Percentiles rank a stretch among this genome's conserved stretches.
These are phyloP conservation scores for Adansonia rubrostipa DNA, from an alignment of 441 rosid species.

Conservation along the genomic window DNA sequence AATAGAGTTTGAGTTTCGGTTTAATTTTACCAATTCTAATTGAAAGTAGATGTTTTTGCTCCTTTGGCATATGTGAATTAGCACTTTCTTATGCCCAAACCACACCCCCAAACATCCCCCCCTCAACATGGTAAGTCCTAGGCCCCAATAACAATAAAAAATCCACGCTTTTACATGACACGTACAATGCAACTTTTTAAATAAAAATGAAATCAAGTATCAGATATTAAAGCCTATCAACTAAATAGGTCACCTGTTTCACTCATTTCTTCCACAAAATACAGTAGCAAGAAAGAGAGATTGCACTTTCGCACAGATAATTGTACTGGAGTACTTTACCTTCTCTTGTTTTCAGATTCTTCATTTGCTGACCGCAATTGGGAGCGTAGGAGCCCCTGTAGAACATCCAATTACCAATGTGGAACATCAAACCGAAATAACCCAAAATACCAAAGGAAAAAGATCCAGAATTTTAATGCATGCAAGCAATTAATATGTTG, in stretches of 20 bases:
- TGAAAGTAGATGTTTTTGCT: neutral
- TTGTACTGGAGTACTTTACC: slow-evolving; percentile 42
- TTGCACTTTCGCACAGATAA: slow-evolving; percentile 7
- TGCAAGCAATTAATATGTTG: neutral
- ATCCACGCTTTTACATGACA: neutral
- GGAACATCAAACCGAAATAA: slow-evolving; percentile 14
- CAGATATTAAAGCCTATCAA: slow-evolving; percentile 9
- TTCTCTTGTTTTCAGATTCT: slow-evolving; percentile 70
- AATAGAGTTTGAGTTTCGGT: no score
- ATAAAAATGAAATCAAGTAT: neutral
- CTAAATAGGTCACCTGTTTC: slow-evolving; percentile 12
- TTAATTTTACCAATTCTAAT: neutral
- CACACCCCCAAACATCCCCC: no score
- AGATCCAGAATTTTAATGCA: slow-evolving; percentile 11
- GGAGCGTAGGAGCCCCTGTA: slow-evolving; percentile 82
- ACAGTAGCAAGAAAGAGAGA: slow-evolving; percentile 5
- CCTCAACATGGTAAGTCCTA: neutral
- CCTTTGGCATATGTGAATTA: neutral
- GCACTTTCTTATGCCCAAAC: neutral
- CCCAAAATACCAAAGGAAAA: slow-evolving; percentile 1
- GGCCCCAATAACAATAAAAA: neutral
- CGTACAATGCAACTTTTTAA: neutral
- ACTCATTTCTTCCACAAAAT: neutral
- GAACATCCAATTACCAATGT: slow-evolving; percentile 30
- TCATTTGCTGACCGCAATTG: slow-evolving; percentile 92